phyloP scores from a whole-genome alignment of 169 alveolate genomes.

The Theileria orientalis region DNA sequence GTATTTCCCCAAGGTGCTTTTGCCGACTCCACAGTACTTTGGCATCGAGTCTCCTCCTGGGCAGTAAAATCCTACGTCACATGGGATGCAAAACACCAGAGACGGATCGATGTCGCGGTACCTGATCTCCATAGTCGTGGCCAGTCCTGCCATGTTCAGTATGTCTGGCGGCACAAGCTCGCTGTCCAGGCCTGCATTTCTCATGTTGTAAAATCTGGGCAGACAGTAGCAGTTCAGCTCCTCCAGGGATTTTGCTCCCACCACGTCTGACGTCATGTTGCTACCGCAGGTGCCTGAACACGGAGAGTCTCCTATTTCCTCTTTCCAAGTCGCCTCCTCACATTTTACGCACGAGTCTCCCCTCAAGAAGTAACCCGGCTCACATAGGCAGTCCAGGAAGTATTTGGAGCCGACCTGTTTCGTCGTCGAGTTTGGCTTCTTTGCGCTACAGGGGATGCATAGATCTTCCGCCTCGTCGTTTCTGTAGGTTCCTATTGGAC shows the following conservation, averaged over 20 bases:
- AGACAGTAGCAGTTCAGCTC: conserved; percentile 56
- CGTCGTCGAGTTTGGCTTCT: conserved; percentile 34
- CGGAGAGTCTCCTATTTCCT: conserved; percentile 36
- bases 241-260: conserved; percentile 3
- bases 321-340: conserved; percentile 65
- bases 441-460: conserved; percentile 24
- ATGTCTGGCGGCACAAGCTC: conserved; percentile 12
- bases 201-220: conserved; percentile 67
- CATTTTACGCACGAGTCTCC: conserved; percentile 64
- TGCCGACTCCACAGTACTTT: conserved; percentile 31
- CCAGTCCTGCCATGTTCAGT: conserved; percentile 8
- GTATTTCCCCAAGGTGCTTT: conserved; percentile 22
- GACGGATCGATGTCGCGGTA: background rate
- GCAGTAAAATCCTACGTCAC: conserved; percentile 57
- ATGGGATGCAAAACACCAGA: conserved; percentile 33
- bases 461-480: conserved; percentile 31
- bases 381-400: conserved; percentile 73
- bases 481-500: conserved; percentile 69
- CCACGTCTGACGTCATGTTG: conserved; percentile 15
- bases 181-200: background rate
- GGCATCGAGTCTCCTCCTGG: conserved; percentile 26
- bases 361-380: conserved; percentile 65
- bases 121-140: background rate
- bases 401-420: conserved; percentile 23
- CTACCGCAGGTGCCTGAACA: conserved; percentile 55